Evolutionary conservation across 116 monocot genomes (phyloP), one percentile per base, ranked within the genome.

Genomic region (Thalassia testudinum): DNA sequence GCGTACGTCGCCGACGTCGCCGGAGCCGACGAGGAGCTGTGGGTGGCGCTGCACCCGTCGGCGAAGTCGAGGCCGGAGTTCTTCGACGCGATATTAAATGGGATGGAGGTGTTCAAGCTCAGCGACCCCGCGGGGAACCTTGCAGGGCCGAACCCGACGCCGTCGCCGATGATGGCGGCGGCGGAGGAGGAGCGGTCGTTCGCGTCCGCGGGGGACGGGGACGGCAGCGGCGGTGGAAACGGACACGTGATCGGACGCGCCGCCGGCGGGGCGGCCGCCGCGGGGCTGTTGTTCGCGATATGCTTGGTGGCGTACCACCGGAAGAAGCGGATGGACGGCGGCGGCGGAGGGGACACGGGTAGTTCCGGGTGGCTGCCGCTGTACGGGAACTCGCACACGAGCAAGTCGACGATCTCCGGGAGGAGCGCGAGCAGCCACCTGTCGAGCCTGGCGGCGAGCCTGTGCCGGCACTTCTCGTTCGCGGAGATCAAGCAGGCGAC

Each of bases 81-180:
- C 62, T 77, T 72, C 21, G 86, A 86, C 40, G 52, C 92, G 5
- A 72, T 82, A 11, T 52, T 92, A 18, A 92, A 86, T 30, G 92
- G 92, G 7, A 40, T 92, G 38, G 92, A 92, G 72, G 53, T 86
- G 0, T 86, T 92, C 56, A 86, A 86, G 66, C 22, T 92, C 7
- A 74, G 61, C 21, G 75, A 83, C 55, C 26, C 62, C n/a, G 20
- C 29, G 23, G 77, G 72, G 0, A 92, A 73, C 57, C 52, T 92
- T 11, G 83, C 83, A 0, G 83, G 86, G 11, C 79, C 70, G 7
- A 83, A 83, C 37, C 92, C 86, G 0, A 59, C 54, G 2, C 76
- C 72, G 0, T 92, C 79, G 0, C 34, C 27, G 38, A 75, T 80
- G 83, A 57, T 75, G 28, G 54, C 23, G 11, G 59, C 52, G 12